Evolutionary conservation across 192 early-diverging fungal genomes (phyloP).

Genomic region (Coemansia sp.): DNA sequence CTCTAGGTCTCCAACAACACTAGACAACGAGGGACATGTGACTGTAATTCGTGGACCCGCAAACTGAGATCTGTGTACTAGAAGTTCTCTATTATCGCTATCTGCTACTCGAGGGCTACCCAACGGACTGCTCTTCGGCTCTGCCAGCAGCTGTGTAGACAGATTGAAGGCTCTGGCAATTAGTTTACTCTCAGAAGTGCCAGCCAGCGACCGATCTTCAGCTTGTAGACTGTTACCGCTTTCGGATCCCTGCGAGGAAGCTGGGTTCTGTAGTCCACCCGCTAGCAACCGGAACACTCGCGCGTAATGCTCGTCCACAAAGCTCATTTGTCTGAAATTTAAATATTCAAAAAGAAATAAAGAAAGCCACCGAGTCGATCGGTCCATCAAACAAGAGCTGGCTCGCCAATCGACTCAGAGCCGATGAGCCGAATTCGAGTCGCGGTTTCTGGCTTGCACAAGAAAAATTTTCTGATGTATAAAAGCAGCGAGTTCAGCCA

Average conservation of each 20-base stretch:
- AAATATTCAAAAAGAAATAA: too few relatives aligned
- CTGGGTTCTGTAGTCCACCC: neutral
- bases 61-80: neutral
- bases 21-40: constrained; percentile 17
- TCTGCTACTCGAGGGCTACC: neutral
- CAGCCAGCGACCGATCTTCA: neutral
- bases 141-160: constrained; percentile 25
- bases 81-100: neutral
- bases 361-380: neutral
- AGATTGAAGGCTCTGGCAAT: constrained; percentile 35
- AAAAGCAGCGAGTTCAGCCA: neutral
- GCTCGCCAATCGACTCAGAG: neutral
- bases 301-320: constrained; percentile 51
- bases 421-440: neutral
- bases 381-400: neutral
- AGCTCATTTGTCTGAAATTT: constrained; percentile 28
- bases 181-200: constrained; percentile 1
- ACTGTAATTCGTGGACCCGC: neutral
- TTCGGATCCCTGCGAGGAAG: neutral
- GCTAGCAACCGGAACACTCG: constrained; percentile 32
- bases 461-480: constrained; percentile 18
- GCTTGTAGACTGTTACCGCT: neutral
- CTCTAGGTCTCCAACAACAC: constrained; percentile 18
- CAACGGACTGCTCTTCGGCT: neutral
- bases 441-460: neutral